Percentiles rank a stretch among this genome's conserved stretches.
These are phyloP conservation scores for Penicillium verrucosum DNA, from an alignment of 2,329 filamentous ascomycete genomes.

Conservation along the genomic window DNA sequence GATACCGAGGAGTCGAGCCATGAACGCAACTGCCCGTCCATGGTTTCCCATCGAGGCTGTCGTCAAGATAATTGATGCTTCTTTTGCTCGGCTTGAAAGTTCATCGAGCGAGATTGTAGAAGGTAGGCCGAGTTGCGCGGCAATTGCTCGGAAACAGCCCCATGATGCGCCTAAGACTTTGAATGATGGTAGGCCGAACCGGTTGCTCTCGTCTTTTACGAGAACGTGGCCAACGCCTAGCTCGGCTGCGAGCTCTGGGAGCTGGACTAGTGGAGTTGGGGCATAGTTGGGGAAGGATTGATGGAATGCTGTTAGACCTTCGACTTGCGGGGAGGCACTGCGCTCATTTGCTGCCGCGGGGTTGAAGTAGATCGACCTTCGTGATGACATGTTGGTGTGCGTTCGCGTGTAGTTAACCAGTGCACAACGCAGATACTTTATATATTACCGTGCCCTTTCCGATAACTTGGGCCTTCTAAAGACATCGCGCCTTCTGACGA, in stretches of 20 bases:
- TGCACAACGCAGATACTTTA: neutral
- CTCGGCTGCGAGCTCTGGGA: slow-evolving; percentile 55
- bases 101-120: slow-evolving; percentile 44
- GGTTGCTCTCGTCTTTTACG: slow-evolving; percentile 67
- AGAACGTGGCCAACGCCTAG: slow-evolving; percentile 58
- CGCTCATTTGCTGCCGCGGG: slow-evolving; percentile 15
- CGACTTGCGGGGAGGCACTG: slow-evolving; percentile 8
- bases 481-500: slow-evolving; percentile 19
- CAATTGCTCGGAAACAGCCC: slow-evolving; percentile 61
- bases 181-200: slow-evolving; percentile 70
- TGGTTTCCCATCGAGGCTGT: slow-evolving; percentile 75
- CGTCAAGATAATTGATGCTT: slow-evolving; percentile 47
- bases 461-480: slow-evolving; percentile 1
- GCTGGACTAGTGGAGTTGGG: slow-evolving; percentile 53
- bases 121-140: slow-evolving; percentile 44
- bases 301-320: slow-evolving; percentile 51
- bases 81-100: slow-evolving; percentile 37
- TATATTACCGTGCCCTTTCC: neutral
- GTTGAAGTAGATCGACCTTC: slow-evolving; percentile 30
- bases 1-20: slow-evolving; percentile 60
- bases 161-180: slow-evolving; percentile 79
- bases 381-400: slow-evolving; percentile 15
- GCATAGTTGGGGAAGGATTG: slow-evolving; percentile 55
- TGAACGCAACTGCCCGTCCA: slow-evolving; percentile 68
- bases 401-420: neutral